phyloP scores from a whole-genome alignment of 148 eudicot species.

The Amaranthus palmeri region DNA sequence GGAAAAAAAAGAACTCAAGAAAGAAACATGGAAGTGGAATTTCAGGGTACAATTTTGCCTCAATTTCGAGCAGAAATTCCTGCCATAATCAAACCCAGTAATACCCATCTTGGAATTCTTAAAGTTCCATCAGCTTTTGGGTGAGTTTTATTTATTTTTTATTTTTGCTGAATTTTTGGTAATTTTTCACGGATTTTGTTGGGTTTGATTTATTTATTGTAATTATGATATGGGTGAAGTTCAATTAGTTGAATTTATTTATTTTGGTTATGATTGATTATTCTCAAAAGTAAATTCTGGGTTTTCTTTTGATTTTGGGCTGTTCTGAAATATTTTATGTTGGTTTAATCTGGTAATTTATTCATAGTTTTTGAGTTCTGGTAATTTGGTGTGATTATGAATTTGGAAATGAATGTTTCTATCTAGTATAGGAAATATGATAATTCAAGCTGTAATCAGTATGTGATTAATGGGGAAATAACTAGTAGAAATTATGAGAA shows the following conservation, averaged over 20 bases:
- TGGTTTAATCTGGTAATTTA: background rate
- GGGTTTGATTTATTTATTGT: conserved; percentile 4
- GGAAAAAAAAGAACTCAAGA: background rate
- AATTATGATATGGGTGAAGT: no score
- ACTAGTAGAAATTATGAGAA: background rate
- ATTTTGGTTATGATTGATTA: background rate
- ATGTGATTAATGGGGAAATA: background rate
- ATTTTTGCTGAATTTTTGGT: background rate
- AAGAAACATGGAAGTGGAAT: conserved; percentile 26
- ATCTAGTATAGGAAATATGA: background rate
- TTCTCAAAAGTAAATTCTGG: background rate
- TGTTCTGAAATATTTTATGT: background rate
- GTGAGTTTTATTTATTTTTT: conserved; percentile 9
- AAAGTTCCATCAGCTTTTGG: conserved; percentile 26
- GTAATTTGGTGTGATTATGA: background rate
- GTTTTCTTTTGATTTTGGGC: background rate
- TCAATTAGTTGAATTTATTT: background rate
- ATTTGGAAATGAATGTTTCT: background rate
- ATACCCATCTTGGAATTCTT: conserved; percentile 8
- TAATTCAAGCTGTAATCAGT: background rate
- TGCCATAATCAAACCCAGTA: conserved; percentile 6
- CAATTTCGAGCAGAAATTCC: conserved; percentile 24
- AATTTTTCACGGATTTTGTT: background rate
- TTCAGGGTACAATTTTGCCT: conserved; percentile 14
- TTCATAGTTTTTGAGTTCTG: no score